Evolutionary conservation across 2,329 filamentous ascomycete species (phyloP), one percentile per base, ranked within the genome.

Genomic region (Calonectria multiphialidica): DNA sequence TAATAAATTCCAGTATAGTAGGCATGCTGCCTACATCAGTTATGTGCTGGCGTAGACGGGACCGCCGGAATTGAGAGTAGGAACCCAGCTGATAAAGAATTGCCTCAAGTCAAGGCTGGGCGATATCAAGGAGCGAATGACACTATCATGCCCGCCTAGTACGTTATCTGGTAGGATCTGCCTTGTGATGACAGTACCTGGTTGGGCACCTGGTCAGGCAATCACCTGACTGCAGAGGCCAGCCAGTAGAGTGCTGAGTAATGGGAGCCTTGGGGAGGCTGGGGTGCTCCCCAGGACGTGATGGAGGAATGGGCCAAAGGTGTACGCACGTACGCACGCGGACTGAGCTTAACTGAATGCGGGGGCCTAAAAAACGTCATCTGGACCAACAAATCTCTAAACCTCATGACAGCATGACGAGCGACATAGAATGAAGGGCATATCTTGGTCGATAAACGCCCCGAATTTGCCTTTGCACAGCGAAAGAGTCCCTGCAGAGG

Each of bases 241-340:
- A 47, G 9, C 35, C 35, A 37, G 35, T 37, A 37, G 44, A 47
- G 23, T 59, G 53, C 53, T 59, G 53, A 59, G 5, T 59, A 33
- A 59, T 33, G 25, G 16, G 53, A 16, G n/a, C 12, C 21, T 16
- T 5, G 28, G 53, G 35, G 33, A 59, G 33, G 53, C 35, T 59
- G 53, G 53, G 53, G 49, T 16, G 2, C 28, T 12, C 15, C 5
- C 49, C 18, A n/a, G 49, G 49, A 30, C 47, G 28, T 59, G 35
- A 59, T 59, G 53, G 53, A 59, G 37, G 40, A 57, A 45, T 21
- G 37, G 57, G 40, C 25, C 12, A 33, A 9, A 45, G 23, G 37
- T 62, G 37, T 30, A 62, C 57, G 57, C 40, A 62, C 57, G 57
- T 45, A 62, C 57, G 57, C 57, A 62, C 40, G 57, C 57, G 57